A percentile compares a stretch with the other conserved stretches of the same genome.
Evolutionary conservation across 2,329 filamentous ascomycete genomes (phyloP).

Genomic region (Botrytis tulipae): DNA sequence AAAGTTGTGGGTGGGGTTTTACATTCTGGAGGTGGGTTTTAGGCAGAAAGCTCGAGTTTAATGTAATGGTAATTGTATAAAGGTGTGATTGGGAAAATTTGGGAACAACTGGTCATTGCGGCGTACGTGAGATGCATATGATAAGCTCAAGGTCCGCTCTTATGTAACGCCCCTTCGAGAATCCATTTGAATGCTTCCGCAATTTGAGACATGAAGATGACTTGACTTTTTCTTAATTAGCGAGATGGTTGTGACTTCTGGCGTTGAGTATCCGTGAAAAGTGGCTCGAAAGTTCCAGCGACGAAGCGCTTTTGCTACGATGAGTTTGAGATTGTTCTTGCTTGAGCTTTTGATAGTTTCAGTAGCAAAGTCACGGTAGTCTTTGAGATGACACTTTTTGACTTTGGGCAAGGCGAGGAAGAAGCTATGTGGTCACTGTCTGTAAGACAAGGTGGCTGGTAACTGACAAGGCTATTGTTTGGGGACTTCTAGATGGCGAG

Average conservation of each 20-base stretch:
- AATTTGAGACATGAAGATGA: neutral
- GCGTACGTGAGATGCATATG: neutral
- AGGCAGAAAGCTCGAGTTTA: neutral
- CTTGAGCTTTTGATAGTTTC: neutral
- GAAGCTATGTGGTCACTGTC: neutral
- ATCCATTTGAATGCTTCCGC: neutral
- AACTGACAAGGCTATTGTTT: neutral
- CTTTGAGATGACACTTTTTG: neutral
- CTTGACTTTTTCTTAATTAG: neutral
- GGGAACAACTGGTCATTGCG: neutral
- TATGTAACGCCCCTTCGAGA: neutral
- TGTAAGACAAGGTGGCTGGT: neutral
- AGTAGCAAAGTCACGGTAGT: neutral
- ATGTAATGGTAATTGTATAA: neutral
- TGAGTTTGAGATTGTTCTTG: neutral
- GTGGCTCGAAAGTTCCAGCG: neutral
- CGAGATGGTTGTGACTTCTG: neutral
- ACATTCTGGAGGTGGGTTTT: neutral
- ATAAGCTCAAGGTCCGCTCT: neutral
- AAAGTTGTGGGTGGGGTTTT: slow-evolving; percentile 46
- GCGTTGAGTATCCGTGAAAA: neutral
- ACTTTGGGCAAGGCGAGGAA: neutral
- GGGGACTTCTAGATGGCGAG: neutral
- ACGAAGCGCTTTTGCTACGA: neutral
- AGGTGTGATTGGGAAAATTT: too few relatives aligned